phyloP scores from a whole-genome alignment of 441 rosid species.

The Croton laevigatus region DNA sequence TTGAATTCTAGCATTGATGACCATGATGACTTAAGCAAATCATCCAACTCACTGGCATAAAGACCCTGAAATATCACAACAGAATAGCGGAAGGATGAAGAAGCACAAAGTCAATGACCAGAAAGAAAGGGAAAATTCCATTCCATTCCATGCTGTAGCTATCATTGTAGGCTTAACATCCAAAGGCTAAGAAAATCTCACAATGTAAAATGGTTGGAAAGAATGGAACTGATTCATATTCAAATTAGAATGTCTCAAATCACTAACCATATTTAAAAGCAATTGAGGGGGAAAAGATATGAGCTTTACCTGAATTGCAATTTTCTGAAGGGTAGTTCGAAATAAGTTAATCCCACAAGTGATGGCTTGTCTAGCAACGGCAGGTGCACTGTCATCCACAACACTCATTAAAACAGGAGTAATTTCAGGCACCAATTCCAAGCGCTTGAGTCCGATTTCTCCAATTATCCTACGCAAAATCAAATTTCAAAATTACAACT shows the following conservation, averaged over 20 bases:
- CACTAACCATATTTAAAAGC: background rate
- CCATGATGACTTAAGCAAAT: conserved; percentile 75
- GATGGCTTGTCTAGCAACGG: conserved; percentile 88
- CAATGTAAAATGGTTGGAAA: background rate
- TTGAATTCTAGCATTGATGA: conserved; percentile 78
- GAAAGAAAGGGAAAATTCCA: background rate
- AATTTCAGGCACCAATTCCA: conserved; percentile 74
- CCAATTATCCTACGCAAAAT: conserved; percentile 64
- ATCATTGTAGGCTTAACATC: background rate
- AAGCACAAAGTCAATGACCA: conserved; percentile 13
- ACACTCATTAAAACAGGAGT: conserved; percentile 65
- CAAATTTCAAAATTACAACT: background rate
- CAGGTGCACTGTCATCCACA: conserved; percentile 75
- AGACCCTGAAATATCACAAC: conserved; percentile 51
- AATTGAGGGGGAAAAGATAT: background rate
- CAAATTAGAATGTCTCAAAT: background rate
- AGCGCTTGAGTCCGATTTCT: conserved; percentile 71
- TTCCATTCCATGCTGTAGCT: too few species aligned
- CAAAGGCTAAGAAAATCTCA: background rate
- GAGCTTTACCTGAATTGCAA: conserved; percentile 61
- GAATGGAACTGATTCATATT: background rate
- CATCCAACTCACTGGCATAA: conserved; percentile 64
- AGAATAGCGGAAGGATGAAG: conserved; percentile 12
- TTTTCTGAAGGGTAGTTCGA: conserved; percentile 53
- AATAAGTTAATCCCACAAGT: conserved; percentile 65